Base-by-base conservation (phyloP, 768 basidiomycete genomes). In the Lactarius psammicola region DNA sequence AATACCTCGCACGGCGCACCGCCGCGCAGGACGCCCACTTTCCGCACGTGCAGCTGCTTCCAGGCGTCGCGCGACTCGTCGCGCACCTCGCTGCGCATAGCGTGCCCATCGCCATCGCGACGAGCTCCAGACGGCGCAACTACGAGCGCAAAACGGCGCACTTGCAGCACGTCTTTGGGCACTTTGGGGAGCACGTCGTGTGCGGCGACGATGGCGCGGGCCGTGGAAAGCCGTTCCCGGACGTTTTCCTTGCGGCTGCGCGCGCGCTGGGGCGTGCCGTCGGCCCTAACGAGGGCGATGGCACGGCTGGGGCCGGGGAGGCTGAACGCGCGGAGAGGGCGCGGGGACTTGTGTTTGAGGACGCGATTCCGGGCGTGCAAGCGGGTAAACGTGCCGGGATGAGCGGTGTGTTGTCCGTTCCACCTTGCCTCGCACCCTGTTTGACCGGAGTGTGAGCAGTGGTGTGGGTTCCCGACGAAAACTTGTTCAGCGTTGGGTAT, bases 351-450 rank as follows among this genome's bases (percentile, higher is more conserved):
- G 86, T 95, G 2, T 90, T 95, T 65, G 93, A 95, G 75, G 93
- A 95, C 74, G 86, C 85, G 3, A 76, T 91, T 49, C 84, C 84
- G 0, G 93, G 93, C 0, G 79, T 95, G 69, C 85, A 88, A 68
- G 90, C 92, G 8, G 93, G 87, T 2, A 90, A 89, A 72, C 80
- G 89, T 64, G 92, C 92, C 3, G 92, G 90, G 15, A 94, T 95
- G 93, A 82, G 87, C 63, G 92, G 93, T 93, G 63, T 44, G 82
- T 71, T 1, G 23, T 31, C 15, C 40, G 64, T 46, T 36, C n/a
- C 23, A 18, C 23, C 15, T 15, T 9, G 42, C 33, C n/a, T n/a
- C 30, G 38, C 69, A 34, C 26, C 17, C 28, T 62, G 15, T 40
- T 40, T 38, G 26, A 28, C 20, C 30, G 15, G 17, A 42, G 54